phyloP scores from a whole-genome alignment of 441 rosid genomes.

The Gossypium lobatum region DNA sequence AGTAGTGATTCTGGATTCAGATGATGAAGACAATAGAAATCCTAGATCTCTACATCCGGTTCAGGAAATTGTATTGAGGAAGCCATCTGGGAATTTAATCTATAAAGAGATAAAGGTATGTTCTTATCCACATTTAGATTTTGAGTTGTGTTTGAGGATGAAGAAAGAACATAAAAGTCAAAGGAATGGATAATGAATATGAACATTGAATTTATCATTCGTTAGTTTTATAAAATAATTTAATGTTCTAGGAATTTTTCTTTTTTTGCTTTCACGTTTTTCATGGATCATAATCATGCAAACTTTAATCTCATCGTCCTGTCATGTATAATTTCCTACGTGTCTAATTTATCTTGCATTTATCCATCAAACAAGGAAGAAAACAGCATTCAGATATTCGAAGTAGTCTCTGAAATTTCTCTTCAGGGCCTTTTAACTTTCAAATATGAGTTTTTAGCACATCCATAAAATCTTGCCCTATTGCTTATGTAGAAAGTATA shows the following conservation, averaged over 20 bases:
- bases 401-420: not conserved
- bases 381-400: not conserved
- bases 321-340: not conserved
- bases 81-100: constrained; percentile 31
- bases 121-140: constrained; percentile 13
- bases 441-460: not conserved
- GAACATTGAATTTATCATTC: not conserved
- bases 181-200: not conserved
- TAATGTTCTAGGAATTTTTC: not conserved
- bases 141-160: constrained; percentile 4
- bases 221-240: not conserved
- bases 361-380: not conserved
- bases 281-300: not conserved
- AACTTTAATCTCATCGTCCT: not conserved
- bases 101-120: constrained; percentile 33
- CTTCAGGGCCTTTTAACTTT: not conserved
- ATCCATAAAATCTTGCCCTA: not conserved
- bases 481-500: not conserved
- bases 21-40: constrained; percentile 52
- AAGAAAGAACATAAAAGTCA: not conserved
- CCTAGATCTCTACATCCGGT: constrained; percentile 30
- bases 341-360: not conserved
- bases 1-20: constrained; percentile 65
- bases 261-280: not conserved
- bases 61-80: constrained; percentile 51